These are phyloP conservation scores for Nadsonia starkeyi-henricii DNA, from an alignment of 1,139 yeast genomes.

Conservation along the genomic window DNA sequence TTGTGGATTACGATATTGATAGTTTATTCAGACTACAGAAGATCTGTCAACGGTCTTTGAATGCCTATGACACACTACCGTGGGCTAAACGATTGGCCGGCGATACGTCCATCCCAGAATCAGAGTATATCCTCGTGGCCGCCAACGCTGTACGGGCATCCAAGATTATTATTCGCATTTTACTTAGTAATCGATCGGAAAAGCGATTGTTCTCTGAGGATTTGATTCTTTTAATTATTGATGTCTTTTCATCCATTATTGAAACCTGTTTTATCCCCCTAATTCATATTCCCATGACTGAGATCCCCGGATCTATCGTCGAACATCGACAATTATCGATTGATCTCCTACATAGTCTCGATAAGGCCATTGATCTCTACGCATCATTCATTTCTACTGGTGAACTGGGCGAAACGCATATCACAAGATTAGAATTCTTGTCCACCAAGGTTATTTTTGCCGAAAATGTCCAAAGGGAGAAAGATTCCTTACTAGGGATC, in stretches of 20 bases:
- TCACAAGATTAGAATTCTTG: slow-evolving; percentile 41
- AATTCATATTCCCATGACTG: slow-evolving; percentile 3
- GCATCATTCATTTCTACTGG: slow-evolving; percentile 11
- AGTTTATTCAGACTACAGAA: slow-evolving; percentile 11
- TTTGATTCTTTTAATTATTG: slow-evolving; percentile 29
- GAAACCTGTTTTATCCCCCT: slow-evolving; percentile 26
- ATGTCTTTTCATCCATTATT: slow-evolving; percentile 25
- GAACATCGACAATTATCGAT: slow-evolving; percentile 9
- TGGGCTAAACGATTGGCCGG: slow-evolving; percentile 6
- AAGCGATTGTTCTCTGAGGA: slow-evolving; percentile 34
- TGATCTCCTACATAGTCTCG: slow-evolving; percentile 10
- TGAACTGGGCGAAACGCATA: slow-evolving; percentile 30
- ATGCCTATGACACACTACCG: slow-evolving; percentile 6
- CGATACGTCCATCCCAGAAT: slow-evolving; percentile 4
- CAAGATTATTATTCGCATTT: slow-evolving; percentile 29
- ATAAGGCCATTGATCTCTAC: slow-evolving; percentile 11
- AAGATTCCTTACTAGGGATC: slow-evolving; percentile 18
- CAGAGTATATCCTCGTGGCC: slow-evolving; percentile 4
- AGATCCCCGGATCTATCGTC: slow-evolving; percentile 4
- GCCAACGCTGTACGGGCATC: slow-evolving; percentile 27
- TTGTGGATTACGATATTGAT: slow-evolving; percentile 10
- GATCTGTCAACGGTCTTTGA: slow-evolving; percentile 11
- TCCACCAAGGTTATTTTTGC: slow-evolving; percentile 28
- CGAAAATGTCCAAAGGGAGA: slow-evolving; percentile 16
- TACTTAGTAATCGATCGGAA: slow-evolving; percentile 29